Base-by-base conservation (phyloP, 495 filamentous ascomycete genomes). In the Penicillium lagena region DNA sequence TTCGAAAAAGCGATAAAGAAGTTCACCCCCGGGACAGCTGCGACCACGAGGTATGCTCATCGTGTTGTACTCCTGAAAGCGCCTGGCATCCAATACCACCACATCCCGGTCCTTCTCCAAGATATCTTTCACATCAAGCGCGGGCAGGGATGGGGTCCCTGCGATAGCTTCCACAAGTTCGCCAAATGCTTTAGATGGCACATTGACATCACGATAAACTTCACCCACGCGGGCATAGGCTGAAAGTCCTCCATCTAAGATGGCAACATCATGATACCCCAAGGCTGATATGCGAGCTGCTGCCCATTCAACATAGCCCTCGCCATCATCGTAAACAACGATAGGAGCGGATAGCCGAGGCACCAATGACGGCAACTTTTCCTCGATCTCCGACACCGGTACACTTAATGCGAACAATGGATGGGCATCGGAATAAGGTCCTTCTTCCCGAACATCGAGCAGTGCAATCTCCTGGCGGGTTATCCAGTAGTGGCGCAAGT, bases 151-250 rank as follows among this genome's bases (percentile, higher is more conserved):
- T 29, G 57, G 57, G 2, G 57, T 60, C 37, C 58, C 51, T 37
- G 46, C 51, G 48, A 60, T 60, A 1, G 57, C 54, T 37, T 60
- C 57, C 27, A 60, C 57, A 7, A 60, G 49, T 35, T 60, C 57
- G 29, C 57, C 57, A 36, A 60, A 60, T 28, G 57, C 57, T 37
- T 60, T 60, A 12, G 57, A 60, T 8, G 57, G 57, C 1, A 60
- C 57, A 37, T 48, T 48, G n/a, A 60, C 54, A 50, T 60, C 57
- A 13, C 57, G 54, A 41, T 60, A 60, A 6, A 60, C 51, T 28
- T 60, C 57, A 1, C 57, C 57, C 11, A 55, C 43, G 2, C 33
- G 45, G 1, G 48, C 32, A 34, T 60, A 60, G 0, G 14, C 48
- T n/a, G 51, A 42, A 6, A 60, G 42, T 14, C 54, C 57, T 9